Percentiles rank a stretch among this genome's conserved stretches.
These are phyloP conservation scores for Poa pratensis DNA, from an alignment of 176 grass and related monocot genomes.

Conservation along the genomic window DNA sequence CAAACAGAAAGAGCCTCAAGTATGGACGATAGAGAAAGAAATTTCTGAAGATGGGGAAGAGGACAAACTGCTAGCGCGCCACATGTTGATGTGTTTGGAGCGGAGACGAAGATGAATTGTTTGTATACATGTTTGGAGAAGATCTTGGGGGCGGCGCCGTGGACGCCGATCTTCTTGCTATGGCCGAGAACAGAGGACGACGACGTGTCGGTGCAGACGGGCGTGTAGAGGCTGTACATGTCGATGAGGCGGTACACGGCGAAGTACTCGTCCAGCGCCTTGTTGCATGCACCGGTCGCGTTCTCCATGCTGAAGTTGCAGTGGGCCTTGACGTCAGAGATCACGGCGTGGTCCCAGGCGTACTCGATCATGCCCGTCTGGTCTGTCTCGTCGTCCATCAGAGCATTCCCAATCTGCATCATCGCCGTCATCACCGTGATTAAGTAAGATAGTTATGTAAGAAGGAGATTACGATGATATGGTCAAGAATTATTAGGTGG, in stretches of 20 bases:
- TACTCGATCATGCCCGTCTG: slow-evolving; percentile 87
- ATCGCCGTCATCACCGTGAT: neutral
- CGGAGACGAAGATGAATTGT: neutral
- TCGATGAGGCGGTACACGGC: slow-evolving; percentile 86
- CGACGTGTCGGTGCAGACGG: slow-evolving; percentile 51
- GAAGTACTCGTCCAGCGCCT: slow-evolving; percentile 66
- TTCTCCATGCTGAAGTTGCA: slow-evolving; percentile 69
- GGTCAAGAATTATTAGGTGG: neutral
- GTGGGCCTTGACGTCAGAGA: slow-evolving; percentile 72
- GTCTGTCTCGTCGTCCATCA: slow-evolving; percentile 87
- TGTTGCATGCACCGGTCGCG: slow-evolving; percentile 44
- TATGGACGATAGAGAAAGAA: too few relatives aligned
- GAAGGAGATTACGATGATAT: neutral
- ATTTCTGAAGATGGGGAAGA: too few relatives aligned
- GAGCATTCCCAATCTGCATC: slow-evolving; percentile 82
- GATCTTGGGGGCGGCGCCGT: slow-evolving; percentile 57
- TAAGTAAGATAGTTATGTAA: neutral
- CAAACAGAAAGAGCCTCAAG: neutral
- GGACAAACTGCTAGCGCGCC: too few relatives aligned
- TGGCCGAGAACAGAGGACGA: neutral
- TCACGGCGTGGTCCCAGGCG: slow-evolving; percentile 97
- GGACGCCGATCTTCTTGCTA: slow-evolving; percentile 45
- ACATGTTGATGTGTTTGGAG: too few relatives aligned
- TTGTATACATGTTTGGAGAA: slow-evolving; percentile 66
- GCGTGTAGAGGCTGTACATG: slow-evolving; percentile 97